Percentiles rank a stretch among this genome's conserved stretches.
phyloP scores from a whole-genome alignment of 2,329 filamentous ascomycete genomes.

The Colletotrichum sp. region DNA sequence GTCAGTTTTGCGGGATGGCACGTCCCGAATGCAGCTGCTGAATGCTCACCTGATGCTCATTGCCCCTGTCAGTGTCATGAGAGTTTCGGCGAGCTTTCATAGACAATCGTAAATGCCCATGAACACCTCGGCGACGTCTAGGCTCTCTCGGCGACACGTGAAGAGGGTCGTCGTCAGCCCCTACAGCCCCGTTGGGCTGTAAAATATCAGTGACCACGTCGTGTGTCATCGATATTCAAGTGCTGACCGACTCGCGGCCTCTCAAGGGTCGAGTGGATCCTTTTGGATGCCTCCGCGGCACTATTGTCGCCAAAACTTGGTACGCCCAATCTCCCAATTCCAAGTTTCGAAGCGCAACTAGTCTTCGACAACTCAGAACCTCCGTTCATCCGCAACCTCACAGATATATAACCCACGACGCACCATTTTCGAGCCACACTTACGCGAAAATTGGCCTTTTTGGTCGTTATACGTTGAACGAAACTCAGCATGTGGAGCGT shows the following conservation, averaged over 20 bases:
- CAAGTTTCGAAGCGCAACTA: not conserved
- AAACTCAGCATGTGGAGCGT: not conserved
- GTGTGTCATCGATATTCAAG: not conserved
- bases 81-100: not conserved
- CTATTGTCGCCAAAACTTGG: not conserved
- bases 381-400: not conserved
- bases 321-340: not conserved
- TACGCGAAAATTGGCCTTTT: accelerated
- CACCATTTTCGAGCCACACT: not conserved
- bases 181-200: not conserved
- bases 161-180: not conserved
- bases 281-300: not conserved
- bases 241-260: not conserved
- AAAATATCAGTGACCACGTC: not conserved
- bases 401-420: not conserved
- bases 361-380: not conserved
- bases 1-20: not conserved
- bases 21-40: not conserved
- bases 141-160: not conserved
- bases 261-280: not conserved
- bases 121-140: not conserved
- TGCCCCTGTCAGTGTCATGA: not conserved
- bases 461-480: not conserved
- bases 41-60: not conserved
- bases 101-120: not conserved